Evolutionary conservation across 768 basidiomycete species (phyloP).

Genomic region (Serpula lacrymans): DNA sequence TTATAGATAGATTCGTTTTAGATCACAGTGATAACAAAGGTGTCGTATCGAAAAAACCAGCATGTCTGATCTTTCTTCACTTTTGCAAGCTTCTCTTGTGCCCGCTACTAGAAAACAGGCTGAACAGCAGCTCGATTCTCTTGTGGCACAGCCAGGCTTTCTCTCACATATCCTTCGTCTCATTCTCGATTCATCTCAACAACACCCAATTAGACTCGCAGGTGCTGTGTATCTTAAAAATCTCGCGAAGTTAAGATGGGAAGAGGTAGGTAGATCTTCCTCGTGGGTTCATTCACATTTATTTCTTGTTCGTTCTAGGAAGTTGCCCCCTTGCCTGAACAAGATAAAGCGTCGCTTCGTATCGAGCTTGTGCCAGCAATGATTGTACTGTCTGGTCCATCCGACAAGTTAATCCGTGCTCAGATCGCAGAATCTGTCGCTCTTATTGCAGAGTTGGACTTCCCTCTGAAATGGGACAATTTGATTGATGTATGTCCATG

Average conservation of each 20-base stretch:
- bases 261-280: conserved; percentile 56
- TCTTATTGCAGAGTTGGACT: conserved; percentile 88
- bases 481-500: conserved; percentile 76
- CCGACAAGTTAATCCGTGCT: conserved; percentile 69
- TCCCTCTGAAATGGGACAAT: conserved; percentile 84
- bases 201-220: conserved; percentile 73
- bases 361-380: conserved; percentile 85
- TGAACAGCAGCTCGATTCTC: conserved; percentile 66
- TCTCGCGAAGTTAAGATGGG: conserved; percentile 82
- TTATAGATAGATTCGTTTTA: too few species aligned
- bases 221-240: conserved; percentile 94
- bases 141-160: conserved; percentile 76
- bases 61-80: conserved; percentile 66
- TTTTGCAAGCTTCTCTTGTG: conserved; percentile 70
- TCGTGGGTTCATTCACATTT: background rate
- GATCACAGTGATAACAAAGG: too few species aligned
- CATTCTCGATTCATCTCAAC: conserved; percentile 61
- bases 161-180: conserved; percentile 74
- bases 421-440: conserved; percentile 94
- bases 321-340: conserved; percentile 62
- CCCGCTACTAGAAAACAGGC: conserved; percentile 74
- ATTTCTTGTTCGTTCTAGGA: conserved; percentile 42
- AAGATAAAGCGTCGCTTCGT: conserved; percentile 73
- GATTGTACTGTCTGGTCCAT: conserved; percentile 74
- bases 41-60: too few species aligned